Percentiles rank a stretch among this genome's conserved stretches.
phyloP scores from a whole-genome alignment of 495 filamentous ascomycete genomes.

The Cercophora newfieldiana region DNA sequence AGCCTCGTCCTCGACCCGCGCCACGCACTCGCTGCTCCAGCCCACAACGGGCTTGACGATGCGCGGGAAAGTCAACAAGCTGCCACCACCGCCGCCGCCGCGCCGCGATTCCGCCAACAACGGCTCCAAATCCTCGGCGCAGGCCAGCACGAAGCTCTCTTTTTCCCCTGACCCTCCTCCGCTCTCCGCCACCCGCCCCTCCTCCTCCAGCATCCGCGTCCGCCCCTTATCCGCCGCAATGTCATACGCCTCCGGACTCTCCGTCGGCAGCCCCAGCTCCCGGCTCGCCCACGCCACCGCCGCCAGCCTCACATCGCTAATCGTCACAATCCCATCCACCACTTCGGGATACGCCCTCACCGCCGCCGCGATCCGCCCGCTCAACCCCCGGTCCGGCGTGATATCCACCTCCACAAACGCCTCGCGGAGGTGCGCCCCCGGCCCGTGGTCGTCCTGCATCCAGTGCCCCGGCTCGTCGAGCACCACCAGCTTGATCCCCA shows the following conservation, averaged over 20 bases:
- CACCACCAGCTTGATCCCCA: constrained; percentile 38
- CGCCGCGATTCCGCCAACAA: neutral
- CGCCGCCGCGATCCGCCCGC: constrained; percentile 22
- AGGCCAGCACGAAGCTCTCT: constrained; percentile 20
- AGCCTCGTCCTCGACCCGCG: constrained; percentile 34
- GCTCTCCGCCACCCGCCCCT: neutral
- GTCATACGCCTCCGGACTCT: constrained; percentile 16
- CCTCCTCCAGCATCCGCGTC: constrained; percentile 22
- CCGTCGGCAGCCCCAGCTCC: constrained; percentile 20
- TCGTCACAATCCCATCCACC: constrained; percentile 31
- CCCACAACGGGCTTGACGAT: constrained; percentile 51
- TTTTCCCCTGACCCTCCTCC: constrained; percentile 1
- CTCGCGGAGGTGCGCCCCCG: constrained; percentile 26
- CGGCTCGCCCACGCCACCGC: constrained; percentile 22
- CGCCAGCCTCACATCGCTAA: constrained; percentile 28
- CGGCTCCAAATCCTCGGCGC: constrained; percentile 14
- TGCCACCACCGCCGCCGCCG: neutral
- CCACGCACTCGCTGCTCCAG: constrained; percentile 45
- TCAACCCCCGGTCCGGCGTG: constrained; percentile 16
- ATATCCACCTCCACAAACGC: constrained; percentile 31
- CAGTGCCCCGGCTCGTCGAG: constrained; percentile 41
- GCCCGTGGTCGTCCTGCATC: constrained; percentile 25
- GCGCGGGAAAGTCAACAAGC: constrained; percentile 33
- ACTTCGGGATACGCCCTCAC: constrained; percentile 18
- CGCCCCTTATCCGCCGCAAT: constrained; percentile 26